Conservation (phyloP, 306 rosid species). For the Hippophae gyantsensis region DNA sequence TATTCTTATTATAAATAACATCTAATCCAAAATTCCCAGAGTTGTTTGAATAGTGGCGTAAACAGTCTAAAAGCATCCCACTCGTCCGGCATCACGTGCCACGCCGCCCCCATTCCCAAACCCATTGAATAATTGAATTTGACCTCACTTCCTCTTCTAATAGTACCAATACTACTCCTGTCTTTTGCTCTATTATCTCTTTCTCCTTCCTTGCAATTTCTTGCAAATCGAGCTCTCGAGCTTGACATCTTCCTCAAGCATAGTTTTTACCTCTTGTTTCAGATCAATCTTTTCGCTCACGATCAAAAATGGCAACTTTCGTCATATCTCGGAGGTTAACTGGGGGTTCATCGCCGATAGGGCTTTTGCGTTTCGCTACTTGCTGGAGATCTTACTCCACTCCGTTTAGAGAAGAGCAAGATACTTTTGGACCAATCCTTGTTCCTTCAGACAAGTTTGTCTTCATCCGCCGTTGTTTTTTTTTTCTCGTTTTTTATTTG, state of each 20-base stretch:
- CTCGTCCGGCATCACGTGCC: slow-evolving; percentile 19
- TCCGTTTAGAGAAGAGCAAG: slow-evolving; percentile 78
- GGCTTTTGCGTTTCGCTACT: slow-evolving; percentile 34
- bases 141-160: background rate
- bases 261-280: background rate
- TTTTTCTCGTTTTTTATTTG: too few species aligned
- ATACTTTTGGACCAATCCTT: slow-evolving; percentile 88
- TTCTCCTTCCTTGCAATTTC: background rate
- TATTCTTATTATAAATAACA: too few species aligned
- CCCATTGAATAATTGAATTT: background rate
- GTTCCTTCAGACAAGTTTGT: slow-evolving; percentile 88
- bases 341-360: slow-evolving; percentile 26
- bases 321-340: slow-evolving; percentile 49
- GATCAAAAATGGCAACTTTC: slow-evolving; percentile 40
- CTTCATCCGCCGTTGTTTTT: background rate
- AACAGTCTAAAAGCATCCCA: slow-evolving; percentile 2
- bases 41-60: too few species aligned
- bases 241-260: background rate
- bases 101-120: background rate
- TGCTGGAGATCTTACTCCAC: slow-evolving; percentile 48
- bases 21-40: too few species aligned
- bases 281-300: background rate
- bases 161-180: background rate
- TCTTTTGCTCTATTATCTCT: background rate
- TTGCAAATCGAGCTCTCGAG: background rate